These are phyloP conservation scores for Setomelanomma holmii DNA, from an alignment of 2,329 filamentous ascomycete species.

Conservation along the genomic window DNA sequence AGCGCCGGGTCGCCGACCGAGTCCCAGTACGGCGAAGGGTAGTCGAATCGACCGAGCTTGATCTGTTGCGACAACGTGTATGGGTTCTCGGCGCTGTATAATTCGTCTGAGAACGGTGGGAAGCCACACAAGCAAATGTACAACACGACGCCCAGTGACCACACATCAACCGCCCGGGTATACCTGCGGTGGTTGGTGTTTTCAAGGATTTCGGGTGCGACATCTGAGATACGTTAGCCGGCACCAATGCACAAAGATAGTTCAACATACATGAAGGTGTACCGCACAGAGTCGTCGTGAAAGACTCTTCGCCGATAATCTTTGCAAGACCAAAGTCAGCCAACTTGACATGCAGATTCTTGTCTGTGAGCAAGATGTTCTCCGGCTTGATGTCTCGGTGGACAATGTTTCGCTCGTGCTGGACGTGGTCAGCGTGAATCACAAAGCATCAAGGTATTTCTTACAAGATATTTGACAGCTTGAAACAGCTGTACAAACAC, in stretches of 20 bases:
- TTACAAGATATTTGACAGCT: slow-evolving; percentile 91
- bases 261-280: slow-evolving; percentile 78
- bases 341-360: slow-evolving; percentile 84
- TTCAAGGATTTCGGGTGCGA: slow-evolving; percentile 92
- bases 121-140: slow-evolving; percentile 98
- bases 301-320: slow-evolving; percentile 97
- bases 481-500: slow-evolving; percentile 92
- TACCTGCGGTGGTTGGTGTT: slow-evolving; percentile 84
- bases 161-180: slow-evolving; percentile 92
- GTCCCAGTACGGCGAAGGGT: slow-evolving; percentile 96
- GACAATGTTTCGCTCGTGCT: slow-evolving; percentile 97
- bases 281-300: slow-evolving; percentile 92
- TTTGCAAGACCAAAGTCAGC: slow-evolving; percentile 97
- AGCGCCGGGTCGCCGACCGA: slow-evolving; percentile 84
- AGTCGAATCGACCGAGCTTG: slow-evolving; percentile 86
- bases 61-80: slow-evolving; percentile 90
- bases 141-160: slow-evolving; percentile 96
- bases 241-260: background rate
- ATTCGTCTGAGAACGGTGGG: slow-evolving; percentile 94
- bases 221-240: slow-evolving; percentile 61
- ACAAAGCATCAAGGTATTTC: slow-evolving; percentile 33
- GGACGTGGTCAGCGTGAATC: slow-evolving; percentile 32
- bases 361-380: slow-evolving; percentile 89
- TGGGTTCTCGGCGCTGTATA: slow-evolving; percentile 80
- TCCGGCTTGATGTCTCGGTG: slow-evolving; percentile 98